phyloP scores from a whole-genome alignment of 2,329 filamentous ascomycete genomes.

The Aspergillus costaricaensis region DNA sequence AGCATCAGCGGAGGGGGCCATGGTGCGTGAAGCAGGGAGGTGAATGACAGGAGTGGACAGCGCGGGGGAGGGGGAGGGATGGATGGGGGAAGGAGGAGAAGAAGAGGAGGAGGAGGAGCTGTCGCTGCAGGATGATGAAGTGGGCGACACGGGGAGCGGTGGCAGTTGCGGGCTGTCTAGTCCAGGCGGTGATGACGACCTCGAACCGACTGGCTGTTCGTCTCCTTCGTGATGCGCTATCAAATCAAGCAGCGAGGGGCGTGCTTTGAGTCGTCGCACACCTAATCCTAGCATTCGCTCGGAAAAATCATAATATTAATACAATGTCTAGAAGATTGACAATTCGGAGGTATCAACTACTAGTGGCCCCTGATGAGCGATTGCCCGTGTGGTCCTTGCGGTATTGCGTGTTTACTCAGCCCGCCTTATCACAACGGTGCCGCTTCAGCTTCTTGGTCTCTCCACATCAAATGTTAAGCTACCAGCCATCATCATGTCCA shows the following conservation, averaged over 20 bases:
- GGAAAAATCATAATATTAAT: neutral
- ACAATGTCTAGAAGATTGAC: neutral
- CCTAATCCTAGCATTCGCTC: slow-evolving; percentile 58
- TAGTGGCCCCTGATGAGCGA: neutral
- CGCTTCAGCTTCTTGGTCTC: neutral
- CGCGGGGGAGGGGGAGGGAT: slow-evolving; percentile 21
- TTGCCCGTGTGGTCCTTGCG: neutral
- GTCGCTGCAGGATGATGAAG: slow-evolving; percentile 31
- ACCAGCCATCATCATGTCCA: neutral
- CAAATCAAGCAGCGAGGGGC: slow-evolving; percentile 65
- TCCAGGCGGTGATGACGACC: slow-evolving; percentile 39
- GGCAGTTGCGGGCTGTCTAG: slow-evolving; percentile 41
- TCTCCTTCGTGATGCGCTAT: slow-evolving; percentile 37
- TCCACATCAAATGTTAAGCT: neutral
- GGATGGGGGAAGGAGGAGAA: slow-evolving; percentile 30
- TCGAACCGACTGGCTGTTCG: slow-evolving; percentile 14
- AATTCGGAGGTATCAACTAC: neutral
- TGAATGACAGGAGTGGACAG: slow-evolving; percentile 27
- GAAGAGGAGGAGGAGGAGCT: slow-evolving; percentile 22
- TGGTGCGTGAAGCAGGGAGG: slow-evolving; percentile 35
- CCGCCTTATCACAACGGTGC: slow-evolving; percentile 3
- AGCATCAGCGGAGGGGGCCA: slow-evolving; percentile 44
- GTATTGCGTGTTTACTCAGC: slow-evolving; percentile 15
- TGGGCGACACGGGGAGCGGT: slow-evolving; percentile 49
- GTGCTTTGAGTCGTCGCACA: slow-evolving; percentile 59